Conservation (phyloP, 352 stramenopile species). For the Blastocystis sp. region DNA sequence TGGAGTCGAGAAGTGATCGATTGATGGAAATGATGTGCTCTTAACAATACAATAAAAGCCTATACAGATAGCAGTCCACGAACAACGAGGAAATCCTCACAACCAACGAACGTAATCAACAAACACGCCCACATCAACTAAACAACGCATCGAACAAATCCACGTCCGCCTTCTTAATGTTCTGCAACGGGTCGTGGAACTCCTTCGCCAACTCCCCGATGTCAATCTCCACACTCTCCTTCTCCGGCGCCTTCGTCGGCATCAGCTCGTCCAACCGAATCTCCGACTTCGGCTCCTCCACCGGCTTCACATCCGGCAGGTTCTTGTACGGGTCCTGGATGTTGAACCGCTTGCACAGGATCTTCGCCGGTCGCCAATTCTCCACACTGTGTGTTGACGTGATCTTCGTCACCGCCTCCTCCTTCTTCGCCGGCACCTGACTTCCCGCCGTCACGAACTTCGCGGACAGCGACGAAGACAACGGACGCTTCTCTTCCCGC, state of each 20-base stretch:
- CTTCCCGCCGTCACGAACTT: constrained; percentile 35
- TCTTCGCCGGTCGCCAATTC: constrained; percentile 50
- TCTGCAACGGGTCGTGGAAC: constrained; percentile 59
- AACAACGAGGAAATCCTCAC: no score
- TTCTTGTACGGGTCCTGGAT: constrained; percentile 51
- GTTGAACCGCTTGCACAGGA: constrained; percentile 68
- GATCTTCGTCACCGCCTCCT: not conserved
- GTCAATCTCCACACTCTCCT: constrained; percentile 28
- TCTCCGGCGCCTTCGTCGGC: not conserved
- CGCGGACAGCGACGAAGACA: not conserved
- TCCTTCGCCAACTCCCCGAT: constrained; percentile 56
- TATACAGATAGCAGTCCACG: no score
- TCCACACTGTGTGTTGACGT: not conserved
- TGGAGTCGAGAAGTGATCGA: not conserved
- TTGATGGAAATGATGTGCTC: no score
- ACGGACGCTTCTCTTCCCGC: not conserved
- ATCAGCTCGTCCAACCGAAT: constrained; percentile 6
- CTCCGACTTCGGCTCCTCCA: not conserved
- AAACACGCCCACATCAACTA: constrained; percentile 19
- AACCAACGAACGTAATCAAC: not conserved
- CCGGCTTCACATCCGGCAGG: constrained; percentile 18
- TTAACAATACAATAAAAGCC: no score
- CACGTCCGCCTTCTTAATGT: constrained; percentile 64
- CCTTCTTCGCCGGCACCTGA: not conserved
- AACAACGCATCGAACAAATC: constrained; percentile 60